Evolutionary conservation across 2,329 filamentous ascomycete species (phyloP), one percentile per base, ranked within the genome.

Genomic region (Colletotrichum sp.): DNA sequence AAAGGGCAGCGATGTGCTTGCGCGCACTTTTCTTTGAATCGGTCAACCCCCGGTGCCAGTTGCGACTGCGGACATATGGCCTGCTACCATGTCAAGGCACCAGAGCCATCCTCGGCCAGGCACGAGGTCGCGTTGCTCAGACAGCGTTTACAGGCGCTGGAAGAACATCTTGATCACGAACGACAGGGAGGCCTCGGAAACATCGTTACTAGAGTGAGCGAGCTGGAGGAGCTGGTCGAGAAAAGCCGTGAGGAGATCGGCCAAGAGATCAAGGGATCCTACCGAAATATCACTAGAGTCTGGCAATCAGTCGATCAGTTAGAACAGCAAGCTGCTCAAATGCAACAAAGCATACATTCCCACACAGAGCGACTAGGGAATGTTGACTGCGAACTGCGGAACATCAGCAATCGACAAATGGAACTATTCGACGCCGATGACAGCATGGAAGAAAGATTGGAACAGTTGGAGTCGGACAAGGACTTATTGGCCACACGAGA

Each of bases 11-110:
- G 91, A 58, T 92, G 91, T 81, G 90, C 88, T 60, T 92, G 91
- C 78, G 88, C 90, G 76, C 86, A 87, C 75, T 92, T 92, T 81
- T 87, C 87, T 6, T 86, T 89, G 73, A 91, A 91, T 81, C 86
- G 84, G 66, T 80, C 84, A n/a, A 83, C 89, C 13, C 90, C 90
- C 2, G 88, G 90, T 48, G 89, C 89, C 69, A 87, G 84, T 25
- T 92, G 91, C 78, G 87, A 91, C 66, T 92, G 91, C 78, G 91
- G 91, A 8, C 91, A 92, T 79, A 86, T 91, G 69, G 89, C 90
- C 39, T 92, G 90, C 81, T 92, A 89, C 79, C 91, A 92, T 79
- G 84, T 89, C 74, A 85, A 86, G 77, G 86, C 86, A n/a, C 83
- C 86, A 32, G 87, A 89, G 70, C 81, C 83, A 15, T 83, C 87